Conservation (phyloP, 768 basidiomycete genomes). For the Mycena latifolia region DNA sequence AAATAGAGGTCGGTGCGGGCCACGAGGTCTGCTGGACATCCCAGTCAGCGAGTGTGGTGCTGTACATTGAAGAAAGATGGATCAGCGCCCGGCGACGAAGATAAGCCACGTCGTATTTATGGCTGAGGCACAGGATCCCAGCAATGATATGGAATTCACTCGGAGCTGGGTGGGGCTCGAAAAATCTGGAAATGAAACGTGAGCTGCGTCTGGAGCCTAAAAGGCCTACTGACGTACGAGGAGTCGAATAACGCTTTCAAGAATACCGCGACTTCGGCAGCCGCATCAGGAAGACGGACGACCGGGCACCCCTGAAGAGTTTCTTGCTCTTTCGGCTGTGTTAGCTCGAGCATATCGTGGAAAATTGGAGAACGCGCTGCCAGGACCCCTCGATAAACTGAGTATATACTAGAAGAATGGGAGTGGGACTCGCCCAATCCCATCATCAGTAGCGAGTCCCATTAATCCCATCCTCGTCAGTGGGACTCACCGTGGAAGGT, state of each 20-base stretch:
- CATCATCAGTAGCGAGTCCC: too few species aligned
- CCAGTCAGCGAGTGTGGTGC: neutral
- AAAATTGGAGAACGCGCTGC: too few species aligned
- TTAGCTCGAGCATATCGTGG: slow-evolving; percentile 5
- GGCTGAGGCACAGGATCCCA: too few species aligned
- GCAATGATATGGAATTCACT: too few species aligned
- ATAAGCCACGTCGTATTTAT: neutral
- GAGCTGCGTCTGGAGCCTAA: neutral
- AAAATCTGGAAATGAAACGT: neutral
- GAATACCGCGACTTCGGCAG: slow-evolving; percentile 3
- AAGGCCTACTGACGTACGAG: neutral
- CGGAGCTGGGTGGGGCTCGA: neutral
- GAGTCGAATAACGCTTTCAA: slow-evolving; percentile 19
- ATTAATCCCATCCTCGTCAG: too few species aligned
- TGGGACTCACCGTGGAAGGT: too few species aligned
- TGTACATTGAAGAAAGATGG: neutral
- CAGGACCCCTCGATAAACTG: too few species aligned
- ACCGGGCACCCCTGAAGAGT: slow-evolving; percentile 10
- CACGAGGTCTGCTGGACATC: neutral
- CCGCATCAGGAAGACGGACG: slow-evolving; percentile 4
- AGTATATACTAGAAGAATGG: too few species aligned
- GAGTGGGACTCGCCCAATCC: too few species aligned
- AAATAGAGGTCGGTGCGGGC: neutral
- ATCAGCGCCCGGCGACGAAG: neutral
- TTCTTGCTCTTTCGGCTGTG: slow-evolving; percentile 11